Evolutionary conservation across 192 early-diverging fungal species (phyloP).

Genomic region (Umbelopsis isabellina): DNA sequence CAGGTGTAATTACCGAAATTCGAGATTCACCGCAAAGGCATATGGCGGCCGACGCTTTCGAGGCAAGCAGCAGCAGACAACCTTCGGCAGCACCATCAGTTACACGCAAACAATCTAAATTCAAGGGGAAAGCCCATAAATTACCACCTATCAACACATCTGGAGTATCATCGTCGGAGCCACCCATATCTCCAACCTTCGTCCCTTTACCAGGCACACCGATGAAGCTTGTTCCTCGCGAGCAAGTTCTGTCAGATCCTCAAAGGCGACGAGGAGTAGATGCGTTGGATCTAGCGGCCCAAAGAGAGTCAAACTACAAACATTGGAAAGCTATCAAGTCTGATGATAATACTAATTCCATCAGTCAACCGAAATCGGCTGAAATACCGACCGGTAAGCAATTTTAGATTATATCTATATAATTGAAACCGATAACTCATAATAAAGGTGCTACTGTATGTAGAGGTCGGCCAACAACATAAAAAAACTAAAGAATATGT

Average conservation of each 20-base stretch:
- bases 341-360: background rate
- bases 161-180: background rate
- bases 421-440: no score
- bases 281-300: background rate
- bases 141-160: background rate
- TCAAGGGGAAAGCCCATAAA: background rate
- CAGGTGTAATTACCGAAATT: no score
- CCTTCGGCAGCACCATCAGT: background rate
- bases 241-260: constrained; percentile 5
- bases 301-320: constrained; percentile 2
- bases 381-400: background rate
- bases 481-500: no score
- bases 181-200: background rate
- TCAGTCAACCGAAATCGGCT: background rate
- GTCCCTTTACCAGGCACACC: constrained; percentile 4
- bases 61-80: background rate
- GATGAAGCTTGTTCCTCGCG: background rate
- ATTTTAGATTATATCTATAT: no score
- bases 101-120: background rate
- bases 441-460: no score
- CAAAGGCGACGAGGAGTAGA: constrained; percentile 6
- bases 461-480: no score
- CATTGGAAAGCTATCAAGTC: background rate
- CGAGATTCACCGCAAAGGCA: no score
- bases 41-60: no score